Conservation (phyloP, 2,329 filamentous ascomycete species). For the Phyllosticta citribraziliensis region DNA sequence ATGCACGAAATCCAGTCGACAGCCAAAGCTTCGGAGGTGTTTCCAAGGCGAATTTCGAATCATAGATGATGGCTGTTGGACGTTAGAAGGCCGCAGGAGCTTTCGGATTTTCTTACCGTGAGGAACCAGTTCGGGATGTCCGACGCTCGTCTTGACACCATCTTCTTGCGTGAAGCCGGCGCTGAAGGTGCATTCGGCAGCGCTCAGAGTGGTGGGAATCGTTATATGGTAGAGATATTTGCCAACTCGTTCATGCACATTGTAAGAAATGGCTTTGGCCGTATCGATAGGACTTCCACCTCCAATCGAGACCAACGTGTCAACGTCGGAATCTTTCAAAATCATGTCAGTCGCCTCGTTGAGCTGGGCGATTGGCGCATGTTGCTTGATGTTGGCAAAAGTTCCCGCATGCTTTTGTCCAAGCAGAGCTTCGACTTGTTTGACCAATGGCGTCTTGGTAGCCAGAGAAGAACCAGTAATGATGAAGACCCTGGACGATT, state of each 20-base stretch:
- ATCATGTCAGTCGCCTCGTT: constrained; percentile 43
- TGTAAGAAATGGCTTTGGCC: constrained; percentile 29
- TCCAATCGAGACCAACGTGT: constrained; percentile 47
- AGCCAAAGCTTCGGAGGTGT: constrained; percentile 43
- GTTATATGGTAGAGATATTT: constrained; percentile 29
- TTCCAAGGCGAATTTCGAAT: constrained; percentile 37
- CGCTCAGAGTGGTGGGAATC: constrained; percentile 34
- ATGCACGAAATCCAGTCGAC: constrained; percentile 42
- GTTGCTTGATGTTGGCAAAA: constrained; percentile 45
- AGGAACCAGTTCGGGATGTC: constrained; percentile 33
- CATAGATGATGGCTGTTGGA: neutral
- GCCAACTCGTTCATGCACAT: constrained; percentile 24
- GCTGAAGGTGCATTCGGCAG: constrained; percentile 45
- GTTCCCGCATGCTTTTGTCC: constrained; percentile 41
- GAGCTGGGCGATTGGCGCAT: constrained; percentile 45
- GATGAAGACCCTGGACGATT: constrained; percentile 46
- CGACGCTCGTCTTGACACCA: constrained; percentile 42
- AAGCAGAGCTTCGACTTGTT: constrained; percentile 40
- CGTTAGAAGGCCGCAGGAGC: neutral
- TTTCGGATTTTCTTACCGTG: constrained; percentile 18
- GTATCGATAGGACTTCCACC: constrained; percentile 46
- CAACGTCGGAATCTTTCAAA: constrained; percentile 35
- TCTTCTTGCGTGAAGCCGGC: constrained; percentile 42
- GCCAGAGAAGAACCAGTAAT: constrained; percentile 46
- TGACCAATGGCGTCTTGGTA: constrained; percentile 43